Evolutionary conservation across 208 protist species (phyloP).

Genomic region (Crithidia bombi): DNA sequence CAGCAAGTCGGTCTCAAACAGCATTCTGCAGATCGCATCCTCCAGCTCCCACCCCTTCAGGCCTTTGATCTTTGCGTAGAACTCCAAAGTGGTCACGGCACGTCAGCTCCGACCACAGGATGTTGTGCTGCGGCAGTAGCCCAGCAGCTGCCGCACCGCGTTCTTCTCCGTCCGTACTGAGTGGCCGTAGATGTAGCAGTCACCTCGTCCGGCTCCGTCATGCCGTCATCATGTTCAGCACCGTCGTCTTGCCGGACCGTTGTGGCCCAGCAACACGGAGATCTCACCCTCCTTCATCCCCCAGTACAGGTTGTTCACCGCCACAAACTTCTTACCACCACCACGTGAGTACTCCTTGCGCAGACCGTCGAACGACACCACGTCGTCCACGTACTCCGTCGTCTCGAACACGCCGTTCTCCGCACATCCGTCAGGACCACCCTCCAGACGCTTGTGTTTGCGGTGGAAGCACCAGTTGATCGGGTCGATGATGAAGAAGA

Average conservation of each 20-base stretch:
- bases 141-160: conserved; percentile 70
- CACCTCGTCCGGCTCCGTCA: conserved; percentile 60
- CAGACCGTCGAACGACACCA: conserved; percentile 30
- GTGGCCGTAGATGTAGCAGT: conserved; percentile 74
- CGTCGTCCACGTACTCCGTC: conserved; percentile 5
- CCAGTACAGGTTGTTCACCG: conserved; percentile 75
- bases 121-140: conserved; percentile 95
- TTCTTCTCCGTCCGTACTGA: conserved; percentile 59
- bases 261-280: conserved; percentile 80
- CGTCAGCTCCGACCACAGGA: conserved; percentile 92
- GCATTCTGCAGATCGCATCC: conserved; percentile 35
- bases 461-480: conserved; percentile 42
- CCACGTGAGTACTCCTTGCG: conserved; percentile 36
- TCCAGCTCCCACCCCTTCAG: conserved; percentile 37
- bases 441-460: conserved; percentile 33
- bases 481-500: conserved; percentile 70
- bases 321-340: conserved; percentile 56
- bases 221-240: conserved; percentile 84
- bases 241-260: conserved; percentile 86
- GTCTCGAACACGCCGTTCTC: conserved; percentile 27
- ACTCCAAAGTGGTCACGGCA: conserved; percentile 89
- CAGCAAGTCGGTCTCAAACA: conserved; percentile 53
- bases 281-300: conserved; percentile 56
- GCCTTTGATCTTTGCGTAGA: conserved; percentile 91
- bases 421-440: conserved; percentile 28